Percentiles rank a stretch among this genome's conserved stretches.
phyloP scores from a whole-genome alignment of 2,329 filamentous ascomycete species.

The Dactylellina sp. region DNA sequence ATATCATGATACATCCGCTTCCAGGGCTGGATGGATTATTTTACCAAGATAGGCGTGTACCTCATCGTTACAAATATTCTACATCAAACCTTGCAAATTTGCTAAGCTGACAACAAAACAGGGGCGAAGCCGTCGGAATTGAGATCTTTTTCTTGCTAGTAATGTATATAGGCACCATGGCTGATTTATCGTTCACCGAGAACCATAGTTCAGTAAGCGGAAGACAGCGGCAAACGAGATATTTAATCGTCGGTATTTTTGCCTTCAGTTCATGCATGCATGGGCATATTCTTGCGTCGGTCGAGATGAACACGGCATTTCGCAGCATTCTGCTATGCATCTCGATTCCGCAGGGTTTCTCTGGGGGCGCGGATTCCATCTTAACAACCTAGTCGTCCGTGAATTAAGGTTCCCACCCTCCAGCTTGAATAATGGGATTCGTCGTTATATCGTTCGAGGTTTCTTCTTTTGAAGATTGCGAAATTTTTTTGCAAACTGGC shows the following conservation, averaged over 20 bases:
- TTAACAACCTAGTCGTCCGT: conserved; percentile 24
- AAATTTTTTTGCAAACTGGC: conserved; percentile 29
- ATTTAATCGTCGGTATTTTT: conserved; percentile 40
- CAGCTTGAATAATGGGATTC: too few relatives aligned
- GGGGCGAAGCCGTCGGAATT: conserved; percentile 28
- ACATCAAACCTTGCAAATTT: conserved; percentile 4
- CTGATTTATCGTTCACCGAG: too few relatives aligned
- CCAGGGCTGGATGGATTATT: conserved; percentile 38
- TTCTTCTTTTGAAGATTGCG: neutral
- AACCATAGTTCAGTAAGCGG: conserved; percentile 51
- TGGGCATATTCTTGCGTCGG: conserved; percentile 14
- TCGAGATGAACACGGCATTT: conserved; percentile 31
- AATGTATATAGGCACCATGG: too few relatives aligned
- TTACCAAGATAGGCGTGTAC: conserved; percentile 13
- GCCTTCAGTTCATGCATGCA: conserved; percentile 10
- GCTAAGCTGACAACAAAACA: conserved; percentile 31
- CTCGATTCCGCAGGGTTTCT: conserved; percentile 34
- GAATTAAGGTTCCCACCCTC: conserved; percentile 39
- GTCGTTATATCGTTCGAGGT: conserved; percentile 1
- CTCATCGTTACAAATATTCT: conserved; percentile 26
- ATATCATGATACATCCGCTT: conserved; percentile 57
- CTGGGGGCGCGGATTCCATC: neutral
- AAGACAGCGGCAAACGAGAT: conserved; percentile 55
- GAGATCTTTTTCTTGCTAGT: neutral
- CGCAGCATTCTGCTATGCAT: conserved; percentile 30